phyloP scores from a whole-genome alignment of 208 protist genomes.

The Porcisia hertigi region DNA sequence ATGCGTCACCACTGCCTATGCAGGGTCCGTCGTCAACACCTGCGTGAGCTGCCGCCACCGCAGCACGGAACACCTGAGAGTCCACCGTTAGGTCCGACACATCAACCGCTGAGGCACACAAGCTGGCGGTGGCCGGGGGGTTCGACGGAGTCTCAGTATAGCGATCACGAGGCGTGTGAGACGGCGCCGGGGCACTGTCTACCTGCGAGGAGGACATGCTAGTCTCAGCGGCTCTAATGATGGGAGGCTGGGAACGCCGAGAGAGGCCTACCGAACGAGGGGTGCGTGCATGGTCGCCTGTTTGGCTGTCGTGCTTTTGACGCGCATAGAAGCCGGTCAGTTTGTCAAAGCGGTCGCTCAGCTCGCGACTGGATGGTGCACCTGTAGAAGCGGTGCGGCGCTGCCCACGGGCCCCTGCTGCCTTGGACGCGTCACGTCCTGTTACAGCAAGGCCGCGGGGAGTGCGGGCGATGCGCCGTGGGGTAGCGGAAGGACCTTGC shows the following conservation, averaged over 20 bases:
- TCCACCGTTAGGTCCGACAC: conserved; percentile 57
- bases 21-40: background rate
- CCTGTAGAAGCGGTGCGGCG: conserved; percentile 48
- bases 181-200: background rate
- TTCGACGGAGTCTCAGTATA: background rate
- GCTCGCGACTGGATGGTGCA: conserved; percentile 57
- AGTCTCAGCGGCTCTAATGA: background rate
- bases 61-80: conserved; percentile 17
- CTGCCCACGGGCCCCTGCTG: conserved; percentile 19
- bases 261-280: background rate
- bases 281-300: conserved; percentile 23
- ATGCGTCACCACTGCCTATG: background rate
- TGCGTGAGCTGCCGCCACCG: conserved; percentile 3
- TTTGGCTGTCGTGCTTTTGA: conserved; percentile 29
- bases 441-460: conserved; percentile 13
- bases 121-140: background rate
- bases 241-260: background rate
- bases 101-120: conserved; percentile 45
- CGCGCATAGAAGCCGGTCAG: conserved; percentile 67
- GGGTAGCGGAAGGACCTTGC: background rate
- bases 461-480: conserved; percentile 3
- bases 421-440: background rate
- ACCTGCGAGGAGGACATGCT: background rate
- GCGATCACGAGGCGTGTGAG: conserved; percentile 3
- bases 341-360: conserved; percentile 60